A percentile compares a stretch with the other conserved stretches of the same genome.
phyloP scores from a whole-genome alignment of 768 basidiomycete genomes.

The Thelephora ganbajun region DNA sequence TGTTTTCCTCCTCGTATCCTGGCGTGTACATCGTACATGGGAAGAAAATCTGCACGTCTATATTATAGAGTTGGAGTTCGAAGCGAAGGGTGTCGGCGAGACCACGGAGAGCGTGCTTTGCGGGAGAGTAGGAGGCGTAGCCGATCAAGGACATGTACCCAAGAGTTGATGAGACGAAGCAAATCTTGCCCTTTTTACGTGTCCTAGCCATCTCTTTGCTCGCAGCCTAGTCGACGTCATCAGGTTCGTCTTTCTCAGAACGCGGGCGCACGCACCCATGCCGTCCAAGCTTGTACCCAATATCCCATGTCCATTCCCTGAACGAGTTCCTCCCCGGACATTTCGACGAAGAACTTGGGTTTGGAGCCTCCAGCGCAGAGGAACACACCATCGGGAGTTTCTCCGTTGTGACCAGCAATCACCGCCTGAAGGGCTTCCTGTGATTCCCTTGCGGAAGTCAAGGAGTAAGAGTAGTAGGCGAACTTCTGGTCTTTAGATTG shows the following conservation, averaged over 20 bases:
- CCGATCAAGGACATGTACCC: slow-evolving; percentile 69
- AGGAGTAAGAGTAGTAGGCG: slow-evolving; percentile 49
- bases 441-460: slow-evolving; percentile 39
- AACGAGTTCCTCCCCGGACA: slow-evolving; percentile 41
- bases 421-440: slow-evolving; percentile 49
- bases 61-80: slow-evolving; percentile 66
- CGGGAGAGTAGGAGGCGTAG: slow-evolving; percentile 68
- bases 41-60: slow-evolving; percentile 69
- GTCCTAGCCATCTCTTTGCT: slow-evolving; percentile 48
- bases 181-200: slow-evolving; percentile 50
- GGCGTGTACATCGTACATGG: slow-evolving; percentile 72
- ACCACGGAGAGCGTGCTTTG: slow-evolving; percentile 82
- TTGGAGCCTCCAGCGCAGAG: slow-evolving; percentile 62
- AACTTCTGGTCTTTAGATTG: slow-evolving; percentile 46
- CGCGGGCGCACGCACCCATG: slow-evolving; percentile 25
- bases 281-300: slow-evolving; percentile 40
- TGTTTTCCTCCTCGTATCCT: slow-evolving; percentile 65
- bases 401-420: slow-evolving; percentile 35
- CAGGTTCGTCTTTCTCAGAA: background rate
- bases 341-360: slow-evolving; percentile 67
- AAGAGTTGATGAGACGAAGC: slow-evolving; percentile 63
- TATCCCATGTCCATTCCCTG: slow-evolving; percentile 44
- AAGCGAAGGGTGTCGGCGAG: slow-evolving; percentile 74
- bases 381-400: slow-evolving; percentile 64
- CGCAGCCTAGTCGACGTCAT: slow-evolving; percentile 34